Evolutionary conservation across 805 yeast species (phyloP).

Genomic region (Jamesozyma spencerorum): DNA sequence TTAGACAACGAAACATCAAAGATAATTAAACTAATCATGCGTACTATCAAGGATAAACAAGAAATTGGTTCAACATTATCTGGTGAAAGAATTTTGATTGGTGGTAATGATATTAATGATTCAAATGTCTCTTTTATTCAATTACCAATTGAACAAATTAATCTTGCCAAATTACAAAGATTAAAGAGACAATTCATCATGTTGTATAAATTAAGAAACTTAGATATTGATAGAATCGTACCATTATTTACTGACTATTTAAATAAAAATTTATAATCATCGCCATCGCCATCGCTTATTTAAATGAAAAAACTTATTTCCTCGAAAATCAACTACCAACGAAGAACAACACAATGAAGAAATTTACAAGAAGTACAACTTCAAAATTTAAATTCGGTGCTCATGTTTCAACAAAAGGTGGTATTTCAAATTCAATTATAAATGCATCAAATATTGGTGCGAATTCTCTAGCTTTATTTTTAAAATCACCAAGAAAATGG

Average conservation of each 20-base stretch:
- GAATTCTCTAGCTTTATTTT: constrained; percentile 81
- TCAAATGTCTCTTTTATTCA: constrained; percentile 38
- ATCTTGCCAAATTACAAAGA: constrained; percentile 74
- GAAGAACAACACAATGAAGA: constrained; percentile 14
- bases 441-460: constrained; percentile 47
- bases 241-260: constrained; percentile 73
- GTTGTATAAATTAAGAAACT: constrained; percentile 67
- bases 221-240: constrained; percentile 59
- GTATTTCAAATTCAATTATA: constrained; percentile 57
- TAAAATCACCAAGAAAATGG: constrained; percentile 90
- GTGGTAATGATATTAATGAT: constrained; percentile 32
- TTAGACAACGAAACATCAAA: constrained; percentile 63
- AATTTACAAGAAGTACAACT: constrained; percentile 36
- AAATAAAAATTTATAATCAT: constrained; percentile 44
- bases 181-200: constrained; percentile 74
- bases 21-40: constrained; percentile 53
- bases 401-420: constrained; percentile 79
- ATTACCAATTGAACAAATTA: constrained; percentile 47
- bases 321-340: background rate
- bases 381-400: constrained; percentile 68
- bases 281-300: too few species aligned
- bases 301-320: background rate
- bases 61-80: constrained; percentile 34
- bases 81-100: constrained; percentile 36
- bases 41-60: constrained; percentile 31